These are phyloP conservation scores for Roridomyces roridus DNA, from an alignment of 768 basidiomycete species.

Conservation along the genomic window DNA sequence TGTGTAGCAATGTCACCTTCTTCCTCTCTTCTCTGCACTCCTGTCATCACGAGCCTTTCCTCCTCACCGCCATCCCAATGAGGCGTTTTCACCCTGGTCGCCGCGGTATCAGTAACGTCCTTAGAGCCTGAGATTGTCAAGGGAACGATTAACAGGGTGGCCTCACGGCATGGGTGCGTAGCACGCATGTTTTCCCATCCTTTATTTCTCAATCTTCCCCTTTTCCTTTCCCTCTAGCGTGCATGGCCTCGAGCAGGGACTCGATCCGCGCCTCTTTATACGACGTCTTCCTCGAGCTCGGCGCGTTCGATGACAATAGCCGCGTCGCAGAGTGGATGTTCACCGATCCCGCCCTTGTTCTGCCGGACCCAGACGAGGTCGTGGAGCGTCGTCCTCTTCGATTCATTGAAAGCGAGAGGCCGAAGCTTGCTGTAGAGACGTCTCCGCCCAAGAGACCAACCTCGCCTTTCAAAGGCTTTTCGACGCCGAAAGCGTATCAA, in stretches of 20 bases:
- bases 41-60: too few relatives aligned
- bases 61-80: too few relatives aligned
- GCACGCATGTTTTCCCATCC: conserved; percentile 16
- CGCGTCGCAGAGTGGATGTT: conserved; percentile 41
- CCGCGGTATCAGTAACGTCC: too few relatives aligned
- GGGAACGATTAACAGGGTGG: conserved; percentile 23
- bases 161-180: conserved; percentile 7
- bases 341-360: conserved; percentile 25
- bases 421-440: too few relatives aligned
- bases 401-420: background rate
- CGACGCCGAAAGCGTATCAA: conserved; percentile 4
- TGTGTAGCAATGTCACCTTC: too few relatives aligned
- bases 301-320: conserved; percentile 38
- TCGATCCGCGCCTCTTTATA: conserved; percentile 38
- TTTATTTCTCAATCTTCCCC: background rate
- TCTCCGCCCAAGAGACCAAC: too few relatives aligned
- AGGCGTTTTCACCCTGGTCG: too few relatives aligned
- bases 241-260: conserved; percentile 24
- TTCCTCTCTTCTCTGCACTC: too few relatives aligned
- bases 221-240: background rate
- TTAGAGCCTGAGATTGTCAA: conserved; percentile 18
- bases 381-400: conserved; percentile 2
- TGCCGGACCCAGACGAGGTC: conserved; percentile 8
- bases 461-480: background rate
- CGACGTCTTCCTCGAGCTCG: conserved; percentile 39